Evolutionary conservation across 306 rosid genomes (phyloP), one percentile per base, ranked within the genome.

Genomic region (Pueraria montana): DNA sequence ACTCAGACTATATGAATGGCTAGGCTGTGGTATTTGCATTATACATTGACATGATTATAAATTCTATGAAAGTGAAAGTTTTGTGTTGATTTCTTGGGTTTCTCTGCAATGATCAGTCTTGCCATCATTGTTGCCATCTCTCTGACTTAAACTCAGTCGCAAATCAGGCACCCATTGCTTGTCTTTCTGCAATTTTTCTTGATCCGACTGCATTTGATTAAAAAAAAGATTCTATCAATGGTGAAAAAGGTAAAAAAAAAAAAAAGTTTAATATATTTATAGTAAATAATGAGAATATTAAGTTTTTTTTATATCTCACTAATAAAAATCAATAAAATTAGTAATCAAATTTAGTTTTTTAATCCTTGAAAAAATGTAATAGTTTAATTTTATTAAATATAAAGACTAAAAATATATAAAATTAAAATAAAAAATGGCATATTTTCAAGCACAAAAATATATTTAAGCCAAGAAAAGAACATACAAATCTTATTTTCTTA

Each of bases 1-100:
- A 48, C 72, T 69, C 65, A 58, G 59, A 68, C 40, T 79, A 34
- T 59, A 81, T 50, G 40, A 74, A 43, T 38, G n/a, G n/a, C 62
- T 76, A 48, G 79, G 70, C 38, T 85, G 78, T 64, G 80, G 13
- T 81, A 75, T 84, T 52, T 70, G 70, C 82, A 77, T 27, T 43
- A 67, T 80, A 81, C 66, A 77, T 55, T 7, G 67, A 63, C 80
- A 62, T 58, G 79, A 34, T 36, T 49, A 62, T 61, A 59, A 17
- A 48, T 40, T 55, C 84, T 89, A 88, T 56, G 96, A 90, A 52
- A 93, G 97, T 42, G 97, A 88, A 75, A 91, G 96, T 69, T 87
- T 86, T 1, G 96, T 91, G 89, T 84, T 84, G 85, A 90, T 89
- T 82, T 89, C 92, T 49, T 89, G 86, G 49, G 80, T 82, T 76